phyloP scores from a whole-genome alignment of 2,329 filamentous ascomycete species.

The Fusarium sp. region DNA sequence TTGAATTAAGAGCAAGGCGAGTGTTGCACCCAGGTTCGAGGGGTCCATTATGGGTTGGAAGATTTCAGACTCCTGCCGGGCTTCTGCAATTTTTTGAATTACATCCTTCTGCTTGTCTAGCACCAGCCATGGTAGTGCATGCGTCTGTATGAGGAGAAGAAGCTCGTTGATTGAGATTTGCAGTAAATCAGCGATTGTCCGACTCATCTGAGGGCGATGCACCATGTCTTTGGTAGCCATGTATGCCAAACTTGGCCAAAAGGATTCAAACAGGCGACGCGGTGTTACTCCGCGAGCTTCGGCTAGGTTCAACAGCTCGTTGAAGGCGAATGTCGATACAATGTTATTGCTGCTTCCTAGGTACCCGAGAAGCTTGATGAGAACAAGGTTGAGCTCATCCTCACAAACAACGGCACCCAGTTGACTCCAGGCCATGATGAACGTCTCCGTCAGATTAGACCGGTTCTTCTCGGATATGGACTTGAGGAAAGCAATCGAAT shows the following conservation, averaged over 20 bases:
- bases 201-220: slow-evolving; percentile 84
- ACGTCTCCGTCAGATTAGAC: slow-evolving; percentile 82
- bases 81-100: slow-evolving; percentile 85
- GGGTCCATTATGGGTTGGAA: slow-evolving; percentile 70
- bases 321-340: slow-evolving; percentile 85
- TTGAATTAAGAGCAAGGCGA: slow-evolving; percentile 73
- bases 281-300: slow-evolving; percentile 74
- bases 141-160: slow-evolving; percentile 81
- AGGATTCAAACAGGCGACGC: slow-evolving; percentile 83
- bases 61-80: slow-evolving; percentile 78
- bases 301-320: slow-evolving; percentile 84
- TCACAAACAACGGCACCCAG: slow-evolving; percentile 84
- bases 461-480: slow-evolving; percentile 79
- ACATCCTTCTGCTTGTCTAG: slow-evolving; percentile 83
- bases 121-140: slow-evolving; percentile 90
- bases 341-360: slow-evolving; percentile 87
- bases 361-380: slow-evolving; percentile 89
- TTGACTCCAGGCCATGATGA: slow-evolving; percentile 89
- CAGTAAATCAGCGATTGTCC: slow-evolving; percentile 85
- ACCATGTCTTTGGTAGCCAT: slow-evolving; percentile 87
- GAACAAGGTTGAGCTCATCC: slow-evolving; percentile 87
- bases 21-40: slow-evolving; percentile 70
- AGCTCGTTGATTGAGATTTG: slow-evolving; percentile 83
- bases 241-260: slow-evolving; percentile 89
- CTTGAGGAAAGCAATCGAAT: slow-evolving; percentile 79